A percentile compares a stretch with the other conserved stretches of the same genome.
These are phyloP conservation scores for Tuber umbilicatum DNA, from an alignment of 495 filamentous ascomycete species.

Conservation along the genomic window DNA sequence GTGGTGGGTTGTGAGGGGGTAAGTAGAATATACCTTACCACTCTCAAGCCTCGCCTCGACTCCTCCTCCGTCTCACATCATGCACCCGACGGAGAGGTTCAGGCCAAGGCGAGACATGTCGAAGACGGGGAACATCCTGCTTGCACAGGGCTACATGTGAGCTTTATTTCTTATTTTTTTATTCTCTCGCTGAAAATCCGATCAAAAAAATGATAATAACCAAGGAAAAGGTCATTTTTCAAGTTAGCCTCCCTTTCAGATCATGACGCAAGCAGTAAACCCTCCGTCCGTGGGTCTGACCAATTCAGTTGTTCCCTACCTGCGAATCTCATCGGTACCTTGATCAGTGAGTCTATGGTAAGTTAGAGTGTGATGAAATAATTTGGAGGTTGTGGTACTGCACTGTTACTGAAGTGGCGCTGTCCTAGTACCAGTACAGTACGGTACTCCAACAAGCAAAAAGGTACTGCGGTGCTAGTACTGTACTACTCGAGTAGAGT, in stretches of 20 bases:
- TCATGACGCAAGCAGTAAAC: conserved; percentile 36
- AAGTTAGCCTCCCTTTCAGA: conserved; percentile 11
- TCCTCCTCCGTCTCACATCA: conserved; percentile 34
- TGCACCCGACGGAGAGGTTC: conserved; percentile 36
- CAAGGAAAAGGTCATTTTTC: conserved; percentile 23
- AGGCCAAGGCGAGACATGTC: conserved; percentile 32
- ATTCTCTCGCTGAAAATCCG: conserved; percentile 22
- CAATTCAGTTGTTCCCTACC: conserved; percentile 5
- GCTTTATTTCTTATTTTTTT: conserved; percentile 14
- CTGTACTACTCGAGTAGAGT: background rate
- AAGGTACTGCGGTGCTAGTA: background rate
- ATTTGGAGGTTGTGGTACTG: background rate
- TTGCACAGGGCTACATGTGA: conserved; percentile 21
- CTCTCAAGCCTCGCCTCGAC: conserved; percentile 24
- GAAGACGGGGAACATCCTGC: conserved; percentile 17
- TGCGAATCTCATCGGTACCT: background rate
- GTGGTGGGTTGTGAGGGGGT: conserved; percentile 14
- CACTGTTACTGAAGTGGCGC: background rate
- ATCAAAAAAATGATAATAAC: conserved; percentile 5
- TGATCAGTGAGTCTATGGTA: background rate
- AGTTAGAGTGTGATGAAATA: background rate
- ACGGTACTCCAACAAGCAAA: background rate
- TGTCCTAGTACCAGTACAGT: background rate
- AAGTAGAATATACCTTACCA: conserved; percentile 19
- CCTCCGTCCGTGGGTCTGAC: conserved; percentile 16